Evolutionary conservation across 202 grass and related monocot species (phyloP).

Genomic region (Cymbopogon flexuosus): DNA sequence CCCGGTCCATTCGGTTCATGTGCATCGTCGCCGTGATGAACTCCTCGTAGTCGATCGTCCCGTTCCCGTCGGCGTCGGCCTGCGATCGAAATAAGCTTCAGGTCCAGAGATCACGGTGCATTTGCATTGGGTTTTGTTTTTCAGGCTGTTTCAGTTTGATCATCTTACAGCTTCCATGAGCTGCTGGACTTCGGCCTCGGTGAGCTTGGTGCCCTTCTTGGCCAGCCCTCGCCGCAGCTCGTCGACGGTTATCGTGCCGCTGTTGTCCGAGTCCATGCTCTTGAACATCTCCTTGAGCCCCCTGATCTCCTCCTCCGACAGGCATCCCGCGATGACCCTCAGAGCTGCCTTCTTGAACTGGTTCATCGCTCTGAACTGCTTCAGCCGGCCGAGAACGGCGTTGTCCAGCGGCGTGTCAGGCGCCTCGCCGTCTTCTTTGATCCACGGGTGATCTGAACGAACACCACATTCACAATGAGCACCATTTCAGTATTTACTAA

Average conservation of each 20-base stretch:
- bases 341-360: conserved; percentile 65
- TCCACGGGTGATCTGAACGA: conserved; percentile 58
- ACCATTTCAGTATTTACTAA: too few species aligned
- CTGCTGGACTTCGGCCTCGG: conserved; percentile 49
- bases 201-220: conserved; percentile 62
- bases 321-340: conserved; percentile 50
- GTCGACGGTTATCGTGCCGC: conserved; percentile 56
- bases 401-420: conserved; percentile 60
- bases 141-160: not conserved
- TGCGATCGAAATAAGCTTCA: not conserved
- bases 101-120: too few species aligned
- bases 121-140: too few species aligned
- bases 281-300: conserved; percentile 72
- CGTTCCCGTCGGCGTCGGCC: conserved; percentile 62
- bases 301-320: conserved; percentile 62
- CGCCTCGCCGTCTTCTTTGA: conserved; percentile 59
- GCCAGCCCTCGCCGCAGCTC: conserved; percentile 50
- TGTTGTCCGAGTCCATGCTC: conserved; percentile 63
- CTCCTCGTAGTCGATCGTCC: conserved; percentile 67
- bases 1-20: conserved; percentile 61
- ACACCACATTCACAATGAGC: not conserved
- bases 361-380: conserved; percentile 72
- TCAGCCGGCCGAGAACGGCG: conserved; percentile 50
- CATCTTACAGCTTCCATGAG: conserved; percentile 54
- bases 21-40: conserved; percentile 76